Evolutionary conservation across 306 rosid species (phyloP).

Genomic region (Pachyrhizus erosus): DNA sequence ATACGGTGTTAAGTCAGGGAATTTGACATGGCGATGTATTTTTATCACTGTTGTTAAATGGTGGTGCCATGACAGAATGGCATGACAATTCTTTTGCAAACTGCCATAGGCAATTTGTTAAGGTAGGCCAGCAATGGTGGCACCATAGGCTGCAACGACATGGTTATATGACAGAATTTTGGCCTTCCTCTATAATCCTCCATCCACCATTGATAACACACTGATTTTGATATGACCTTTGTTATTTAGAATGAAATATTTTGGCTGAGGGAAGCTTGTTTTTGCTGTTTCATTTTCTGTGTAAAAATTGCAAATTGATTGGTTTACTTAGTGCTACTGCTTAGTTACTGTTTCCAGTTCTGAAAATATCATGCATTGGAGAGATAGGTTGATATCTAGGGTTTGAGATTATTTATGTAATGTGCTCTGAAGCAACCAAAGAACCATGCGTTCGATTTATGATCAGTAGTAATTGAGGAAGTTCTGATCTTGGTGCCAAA

Average conservation of each 20-base stretch:
- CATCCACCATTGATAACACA: no score
- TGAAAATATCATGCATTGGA: not conserved
- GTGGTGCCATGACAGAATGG: no score
- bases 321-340: not conserved
- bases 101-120: no score
- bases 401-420: conserved; percentile 8
- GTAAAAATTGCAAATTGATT: not conserved
- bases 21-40: not conserved
- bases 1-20: conserved; percentile 23
- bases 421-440: not conserved
- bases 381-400: not conserved
- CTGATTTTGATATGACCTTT: not conserved
- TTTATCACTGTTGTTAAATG: no score
- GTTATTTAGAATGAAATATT: not conserved
- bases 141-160: no score
- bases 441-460: no score
- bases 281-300: conserved; percentile 6
- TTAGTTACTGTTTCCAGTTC: conserved; percentile 11
- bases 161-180: no score
- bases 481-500: conserved; percentile 10
- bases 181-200: no score
- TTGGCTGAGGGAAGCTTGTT: conserved; percentile 11
- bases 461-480: not conserved
- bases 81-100: no score
- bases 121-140: no score